Percentiles rank a stretch among this genome's conserved stretches.
Conservation (phyloP, 345 rosid genomes). For the Populus alba region DNA sequence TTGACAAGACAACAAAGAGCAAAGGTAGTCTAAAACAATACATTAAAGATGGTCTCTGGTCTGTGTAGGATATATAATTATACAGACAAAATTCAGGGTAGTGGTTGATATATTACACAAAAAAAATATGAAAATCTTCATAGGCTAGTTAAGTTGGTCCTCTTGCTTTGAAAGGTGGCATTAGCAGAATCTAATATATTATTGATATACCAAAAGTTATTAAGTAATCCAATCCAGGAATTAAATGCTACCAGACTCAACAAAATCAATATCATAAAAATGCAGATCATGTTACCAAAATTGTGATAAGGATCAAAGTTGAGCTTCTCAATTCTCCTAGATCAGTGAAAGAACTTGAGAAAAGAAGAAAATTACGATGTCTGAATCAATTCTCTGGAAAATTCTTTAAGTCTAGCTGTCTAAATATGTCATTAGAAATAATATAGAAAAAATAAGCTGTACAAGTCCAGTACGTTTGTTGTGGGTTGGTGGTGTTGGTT, state of each 20-base stretch:
- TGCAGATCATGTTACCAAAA: neutral
- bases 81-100: too few species aligned
- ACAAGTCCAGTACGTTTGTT: slow-evolving; percentile 14
- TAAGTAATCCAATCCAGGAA: neutral
- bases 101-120: neutral
- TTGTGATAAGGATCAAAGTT: neutral
- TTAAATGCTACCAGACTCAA: neutral
- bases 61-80: too few species aligned
- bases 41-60: neutral
- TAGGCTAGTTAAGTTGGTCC: too few species aligned
- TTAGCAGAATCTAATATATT: neutral
- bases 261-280: neutral
- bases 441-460: neutral
- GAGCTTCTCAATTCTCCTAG: neutral
- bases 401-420: neutral
- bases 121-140: neutral
- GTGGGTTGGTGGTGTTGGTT: slow-evolving; percentile 14
- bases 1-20: too few species aligned
- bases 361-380: too few species aligned
- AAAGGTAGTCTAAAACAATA: neutral
- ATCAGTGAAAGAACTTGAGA: neutral
- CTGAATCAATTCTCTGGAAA: neutral
- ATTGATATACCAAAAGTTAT: too few species aligned
- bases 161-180: neutral
- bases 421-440: neutral